phyloP scores from a whole-genome alignment of 2,329 filamentous ascomycete genomes.

The Colletotrichum sp. region DNA sequence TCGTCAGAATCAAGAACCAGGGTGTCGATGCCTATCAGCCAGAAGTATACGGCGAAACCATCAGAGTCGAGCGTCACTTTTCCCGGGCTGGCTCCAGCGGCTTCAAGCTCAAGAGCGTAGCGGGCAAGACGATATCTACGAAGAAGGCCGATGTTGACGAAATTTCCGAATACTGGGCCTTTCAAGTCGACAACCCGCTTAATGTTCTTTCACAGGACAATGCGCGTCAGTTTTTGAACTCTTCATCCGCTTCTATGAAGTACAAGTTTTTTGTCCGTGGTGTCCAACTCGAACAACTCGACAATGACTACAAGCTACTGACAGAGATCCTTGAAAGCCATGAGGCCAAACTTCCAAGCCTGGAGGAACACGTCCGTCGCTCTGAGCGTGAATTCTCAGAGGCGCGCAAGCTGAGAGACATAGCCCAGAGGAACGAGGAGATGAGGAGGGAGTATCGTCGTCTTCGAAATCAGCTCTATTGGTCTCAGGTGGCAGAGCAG shows the following conservation, averaged over 20 bases:
- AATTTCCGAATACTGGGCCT: slow-evolving; percentile 88
- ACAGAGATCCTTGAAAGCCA: slow-evolving; percentile 79
- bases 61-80: slow-evolving; percentile 92
- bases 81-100: slow-evolving; percentile 74
- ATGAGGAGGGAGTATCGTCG: slow-evolving; percentile 62
- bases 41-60: slow-evolving; percentile 81
- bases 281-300: slow-evolving; percentile 89
- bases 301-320: slow-evolving; percentile 88
- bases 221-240: slow-evolving; percentile 89
- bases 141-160: slow-evolving; percentile 90
- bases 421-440: slow-evolving; percentile 40
- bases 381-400: slow-evolving; percentile 57
- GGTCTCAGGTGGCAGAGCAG: slow-evolving; percentile 83
- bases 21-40: slow-evolving; percentile 84
- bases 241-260: slow-evolving; percentile 81
- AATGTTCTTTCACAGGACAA: slow-evolving; percentile 96
- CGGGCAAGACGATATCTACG: slow-evolving; percentile 74
- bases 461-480: slow-evolving; percentile 74
- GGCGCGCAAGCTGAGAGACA: slow-evolving; percentile 29
- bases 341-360: slow-evolving; percentile 65
- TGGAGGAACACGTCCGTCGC: slow-evolving; percentile 65
- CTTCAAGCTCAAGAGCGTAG: slow-evolving; percentile 84
- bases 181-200: slow-evolving; percentile 96
- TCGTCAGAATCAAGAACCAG: slow-evolving; percentile 89
- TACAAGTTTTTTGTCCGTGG: slow-evolving; percentile 97